Evolutionary conservation across 2,329 filamentous ascomycete genomes (phyloP).

Genomic region (Apiospora rasikravindrae): DNA sequence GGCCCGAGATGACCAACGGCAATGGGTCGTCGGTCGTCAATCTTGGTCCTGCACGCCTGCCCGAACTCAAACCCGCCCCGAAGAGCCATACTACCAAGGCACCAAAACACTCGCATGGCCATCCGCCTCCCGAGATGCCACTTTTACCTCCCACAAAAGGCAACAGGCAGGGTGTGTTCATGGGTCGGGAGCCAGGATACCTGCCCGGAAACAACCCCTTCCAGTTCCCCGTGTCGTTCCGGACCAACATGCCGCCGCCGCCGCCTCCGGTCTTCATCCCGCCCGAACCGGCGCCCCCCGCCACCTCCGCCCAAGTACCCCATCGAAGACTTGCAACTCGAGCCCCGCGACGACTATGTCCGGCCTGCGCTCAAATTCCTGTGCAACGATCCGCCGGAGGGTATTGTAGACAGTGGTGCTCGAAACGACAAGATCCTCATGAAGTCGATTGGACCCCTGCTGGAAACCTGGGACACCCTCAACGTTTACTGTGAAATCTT

Average conservation of each 20-base stretch:
- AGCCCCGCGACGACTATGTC: conserved; percentile 67
- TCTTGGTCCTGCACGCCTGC: conserved; percentile 62
- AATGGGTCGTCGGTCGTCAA: conserved; percentile 35
- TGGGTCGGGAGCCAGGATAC: conserved; percentile 44
- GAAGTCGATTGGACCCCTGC: conserved; percentile 81
- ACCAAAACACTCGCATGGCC: conserved; percentile 55
- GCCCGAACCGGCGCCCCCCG: conserved; percentile 63
- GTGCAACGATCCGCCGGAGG: conserved; percentile 65
- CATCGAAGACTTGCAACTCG: conserved; percentile 88
- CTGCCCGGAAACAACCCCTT: conserved; percentile 52
- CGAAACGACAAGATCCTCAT: conserved; percentile 71
- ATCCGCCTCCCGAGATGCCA: conserved; percentile 44
- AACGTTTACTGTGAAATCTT: conserved; percentile 99
- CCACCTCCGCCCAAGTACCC: conserved; percentile 89
- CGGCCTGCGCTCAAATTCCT: conserved; percentile 82
- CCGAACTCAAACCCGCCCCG: conserved; percentile 74
- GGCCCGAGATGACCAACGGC: conserved; percentile 28
- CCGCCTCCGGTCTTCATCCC: conserved; percentile 47
- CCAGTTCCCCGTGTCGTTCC: conserved; percentile 51
- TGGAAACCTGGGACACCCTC: conserved; percentile 95
- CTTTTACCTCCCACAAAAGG: conserved; percentile 44
- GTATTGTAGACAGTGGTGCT: conserved; percentile 51
- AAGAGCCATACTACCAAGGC: conserved; percentile 67
- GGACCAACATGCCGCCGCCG: conserved; percentile 49
- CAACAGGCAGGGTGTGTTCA: conserved; percentile 41